Evolutionary conservation across 441 rosid species (phyloP), one percentile per base, ranked within the genome.

Genomic region (Iberis amara): DNA sequence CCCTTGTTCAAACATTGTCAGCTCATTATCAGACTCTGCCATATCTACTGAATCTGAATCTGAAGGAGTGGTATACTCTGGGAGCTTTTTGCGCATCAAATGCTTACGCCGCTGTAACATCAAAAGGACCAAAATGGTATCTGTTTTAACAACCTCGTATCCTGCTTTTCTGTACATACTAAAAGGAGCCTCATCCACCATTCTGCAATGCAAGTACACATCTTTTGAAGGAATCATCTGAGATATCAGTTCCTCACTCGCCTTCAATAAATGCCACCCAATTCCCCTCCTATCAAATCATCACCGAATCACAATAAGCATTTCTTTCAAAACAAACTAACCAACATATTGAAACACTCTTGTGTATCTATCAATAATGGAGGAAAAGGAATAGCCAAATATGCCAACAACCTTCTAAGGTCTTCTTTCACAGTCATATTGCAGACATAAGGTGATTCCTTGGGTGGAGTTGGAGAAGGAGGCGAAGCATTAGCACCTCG

Each of bases 251-350:
- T 85, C 92, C 72, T 87, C 96, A 55, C 95, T 76, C 23, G 96
- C 95, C 79, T 79, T 85, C 72, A 87, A 71, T 68, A 91, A 88
- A 75, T 85, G 85, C 94, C 95, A 85, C 23, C 95, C 95, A 23
- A 87, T 85, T 28, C 95, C 86, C 57, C 73, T 81, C 85, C 96
- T 86, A 82, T 59, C 57, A 59, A 48, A 66, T 71, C 42, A 61
- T 8, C 23, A 45, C 55, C 40, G 40, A 52, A 15, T 36, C 54
- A 57, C 39, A 54, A 39, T 36, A 39, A 2, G 9, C 15, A 47
- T 8, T 55, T 47, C 9, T 39, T 35, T 13, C 26, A 1, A 18
- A 18, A 33, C 26, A 15, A 33, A 7, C 47, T 0, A 55, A 47
- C 44, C 26, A 52, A 46, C 48, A 14, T 13, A 18, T 18, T 18